Percentiles rank a stretch among this genome's conserved stretches.
phyloP scores from a whole-genome alignment of 208 protist species.

The Wallacemonas collosoma region DNA sequence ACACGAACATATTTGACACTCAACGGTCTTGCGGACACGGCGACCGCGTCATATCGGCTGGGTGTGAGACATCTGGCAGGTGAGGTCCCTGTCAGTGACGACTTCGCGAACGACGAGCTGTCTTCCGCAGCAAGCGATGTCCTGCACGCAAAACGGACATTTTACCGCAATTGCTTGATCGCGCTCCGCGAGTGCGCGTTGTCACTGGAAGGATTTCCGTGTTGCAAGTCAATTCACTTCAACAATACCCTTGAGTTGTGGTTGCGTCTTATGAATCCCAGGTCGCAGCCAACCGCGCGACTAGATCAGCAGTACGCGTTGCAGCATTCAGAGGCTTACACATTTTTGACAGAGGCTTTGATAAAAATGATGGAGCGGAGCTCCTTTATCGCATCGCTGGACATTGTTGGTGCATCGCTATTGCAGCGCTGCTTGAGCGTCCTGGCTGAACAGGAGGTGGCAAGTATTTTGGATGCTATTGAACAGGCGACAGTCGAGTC shows the following conservation, averaged over 20 bases:
- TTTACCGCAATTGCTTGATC: constrained; percentile 71
- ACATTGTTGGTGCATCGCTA: constrained; percentile 45
- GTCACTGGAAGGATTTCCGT: constrained; percentile 54
- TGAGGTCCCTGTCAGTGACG: neutral
- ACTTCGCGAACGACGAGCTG: constrained; percentile 10
- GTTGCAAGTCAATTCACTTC: constrained; percentile 61
- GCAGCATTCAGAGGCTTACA: constrained; percentile 72
- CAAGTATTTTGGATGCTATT: constrained; percentile 26
- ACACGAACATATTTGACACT: constrained; percentile 22
- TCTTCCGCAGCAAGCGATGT: constrained; percentile 32
- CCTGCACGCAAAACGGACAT: constrained; percentile 36
- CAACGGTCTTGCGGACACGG: constrained; percentile 11
- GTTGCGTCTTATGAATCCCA: constrained; percentile 69
- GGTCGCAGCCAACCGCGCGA: constrained; percentile 24
- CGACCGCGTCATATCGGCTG: neutral
- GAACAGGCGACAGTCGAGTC: constrained; percentile 12
- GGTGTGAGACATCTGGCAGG: neutral
- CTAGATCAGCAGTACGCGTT: constrained; percentile 46
- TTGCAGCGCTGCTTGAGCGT: constrained; percentile 46
- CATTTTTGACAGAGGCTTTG: constrained; percentile 59
- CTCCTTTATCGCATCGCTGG: constrained; percentile 63
- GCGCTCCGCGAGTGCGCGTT: constrained; percentile 58
- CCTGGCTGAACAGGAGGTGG: constrained; percentile 30
- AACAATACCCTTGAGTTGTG: constrained; percentile 79
- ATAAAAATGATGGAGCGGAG: constrained; percentile 65